A percentile compares a stretch with the other conserved stretches of the same genome.
These are phyloP conservation scores for Cyclocybe aegerita DNA, from an alignment of 768 basidiomycete species.

Conservation along the genomic window DNA sequence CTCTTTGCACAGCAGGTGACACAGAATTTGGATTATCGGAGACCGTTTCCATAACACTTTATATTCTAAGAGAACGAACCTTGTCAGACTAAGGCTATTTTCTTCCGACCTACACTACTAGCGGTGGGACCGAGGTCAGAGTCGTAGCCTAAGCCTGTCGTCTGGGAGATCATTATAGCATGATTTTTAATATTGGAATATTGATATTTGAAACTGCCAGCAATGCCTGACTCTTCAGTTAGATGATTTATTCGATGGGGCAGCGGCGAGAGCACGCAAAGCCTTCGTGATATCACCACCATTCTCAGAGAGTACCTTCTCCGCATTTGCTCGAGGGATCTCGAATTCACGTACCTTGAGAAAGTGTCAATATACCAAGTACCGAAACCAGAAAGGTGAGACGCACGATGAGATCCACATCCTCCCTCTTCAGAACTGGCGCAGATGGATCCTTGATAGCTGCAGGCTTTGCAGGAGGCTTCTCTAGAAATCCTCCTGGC, in stretches of 20 bases:
- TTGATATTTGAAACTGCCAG: too few species aligned
- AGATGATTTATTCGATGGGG: too few species aligned
- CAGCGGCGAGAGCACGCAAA: conserved; percentile 9
- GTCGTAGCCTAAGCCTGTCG: conserved; percentile 42
- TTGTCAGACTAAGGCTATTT: too few species aligned
- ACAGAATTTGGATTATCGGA: too few species aligned
- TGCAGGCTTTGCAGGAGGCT: conserved; percentile 24
- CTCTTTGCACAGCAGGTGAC: too few species aligned
- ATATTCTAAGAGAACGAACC: too few species aligned
- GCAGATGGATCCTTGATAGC: conserved; percentile 34
- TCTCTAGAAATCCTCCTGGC: conserved; percentile 56
- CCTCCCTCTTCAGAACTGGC: conserved; percentile 51
- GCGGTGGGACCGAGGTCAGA: conserved; percentile 80
- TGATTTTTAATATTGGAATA: too few species aligned
- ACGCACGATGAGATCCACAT: conserved; percentile 64
- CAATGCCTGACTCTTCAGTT: too few species aligned
- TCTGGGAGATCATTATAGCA: too few species aligned
- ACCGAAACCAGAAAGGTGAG: neutral
- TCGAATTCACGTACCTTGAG: conserved; percentile 64
- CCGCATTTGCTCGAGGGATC: conserved; percentile 55
- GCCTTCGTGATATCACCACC: conserved; percentile 35
- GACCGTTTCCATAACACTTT: too few species aligned
- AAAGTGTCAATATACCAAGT: conserved; percentile 2
- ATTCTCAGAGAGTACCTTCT: conserved; percentile 54
- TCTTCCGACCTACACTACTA: too few species aligned